Evolutionary conservation across 805 yeast species (phyloP).

Genomic region (Candida quercuum): DNA sequence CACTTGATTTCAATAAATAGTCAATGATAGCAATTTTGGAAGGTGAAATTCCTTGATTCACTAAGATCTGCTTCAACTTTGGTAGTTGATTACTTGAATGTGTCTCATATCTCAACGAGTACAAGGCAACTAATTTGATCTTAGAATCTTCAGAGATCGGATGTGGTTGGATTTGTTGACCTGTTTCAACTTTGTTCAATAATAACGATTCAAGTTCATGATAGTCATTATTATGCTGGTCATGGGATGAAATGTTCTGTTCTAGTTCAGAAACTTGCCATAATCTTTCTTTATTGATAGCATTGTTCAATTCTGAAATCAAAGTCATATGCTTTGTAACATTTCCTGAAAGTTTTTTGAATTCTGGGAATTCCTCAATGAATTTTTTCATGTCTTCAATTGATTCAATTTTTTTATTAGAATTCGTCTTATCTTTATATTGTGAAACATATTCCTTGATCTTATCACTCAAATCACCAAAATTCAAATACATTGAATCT

Average conservation of each 20-base stretch:
- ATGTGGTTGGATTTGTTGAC: slow-evolving; percentile 26
- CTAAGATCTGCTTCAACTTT: slow-evolving; percentile 33
- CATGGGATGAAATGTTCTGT: slow-evolving; percentile 72
- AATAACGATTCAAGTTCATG: slow-evolving; percentile 52
- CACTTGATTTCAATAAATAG: slow-evolving; percentile 40
- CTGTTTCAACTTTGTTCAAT: slow-evolving; percentile 22
- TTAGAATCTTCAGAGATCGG: slow-evolving; percentile 51
- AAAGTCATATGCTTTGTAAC: slow-evolving; percentile 90
- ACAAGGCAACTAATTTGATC: slow-evolving; percentile 66
- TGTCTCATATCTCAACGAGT: slow-evolving; percentile 64
- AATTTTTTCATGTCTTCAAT: slow-evolving; percentile 87
- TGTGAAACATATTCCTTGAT: slow-evolving; percentile 80
- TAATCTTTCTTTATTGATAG: slow-evolving; percentile 55
- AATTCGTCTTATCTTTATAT: slow-evolving; percentile 76
- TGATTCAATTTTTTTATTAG: slow-evolving; percentile 64
- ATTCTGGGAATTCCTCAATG: slow-evolving; percentile 91
- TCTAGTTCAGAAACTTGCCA: slow-evolving; percentile 90
- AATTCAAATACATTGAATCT: slow-evolving; percentile 82
- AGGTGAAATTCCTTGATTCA: slow-evolving; percentile 27
- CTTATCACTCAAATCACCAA: slow-evolving; percentile 89
- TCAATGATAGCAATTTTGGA: slow-evolving; percentile 25
- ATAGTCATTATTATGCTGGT: slow-evolving; percentile 51
- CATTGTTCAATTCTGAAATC: slow-evolving; percentile 78
- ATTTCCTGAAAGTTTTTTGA: slow-evolving; percentile 79
- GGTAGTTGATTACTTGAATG: slow-evolving; percentile 39